phyloP scores from a whole-genome alignment of 768 basidiomycete species.

The Macrocybe gigantea region DNA sequence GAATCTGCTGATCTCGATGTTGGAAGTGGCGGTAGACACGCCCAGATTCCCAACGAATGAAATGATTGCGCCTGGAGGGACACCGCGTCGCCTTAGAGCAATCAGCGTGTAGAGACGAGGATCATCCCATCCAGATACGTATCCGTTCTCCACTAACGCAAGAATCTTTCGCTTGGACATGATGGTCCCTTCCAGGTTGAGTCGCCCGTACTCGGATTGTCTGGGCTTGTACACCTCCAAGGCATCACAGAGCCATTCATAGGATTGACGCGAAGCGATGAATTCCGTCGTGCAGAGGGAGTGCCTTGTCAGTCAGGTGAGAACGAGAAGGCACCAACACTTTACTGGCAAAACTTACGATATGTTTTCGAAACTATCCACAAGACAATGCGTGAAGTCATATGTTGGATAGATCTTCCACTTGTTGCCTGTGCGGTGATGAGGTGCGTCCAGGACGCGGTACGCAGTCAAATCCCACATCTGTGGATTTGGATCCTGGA shows the following conservation, averaged over 20 bases:
- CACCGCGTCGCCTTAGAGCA: conserved; percentile 88
- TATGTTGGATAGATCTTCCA: conserved; percentile 99
- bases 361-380: conserved; percentile 98
- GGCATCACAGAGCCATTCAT: conserved; percentile 98
- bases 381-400: conserved; percentile 97
- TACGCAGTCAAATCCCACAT: conserved; percentile 99
- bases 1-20: conserved; percentile 84
- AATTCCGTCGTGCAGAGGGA: conserved; percentile 97
- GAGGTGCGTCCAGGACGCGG: conserved; percentile 82
- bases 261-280: conserved; percentile 91
- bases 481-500: conserved; percentile 89
- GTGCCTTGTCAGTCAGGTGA: conserved; percentile 51
- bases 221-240: conserved; percentile 96
- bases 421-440: conserved; percentile 88
- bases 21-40: conserved; percentile 79
- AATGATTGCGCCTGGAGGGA: conserved; percentile 94
- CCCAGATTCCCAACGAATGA: conserved; percentile 93
- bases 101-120: conserved; percentile 96
- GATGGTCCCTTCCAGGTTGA: conserved; percentile 90
- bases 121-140: conserved; percentile 95
- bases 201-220: conserved; percentile 94
- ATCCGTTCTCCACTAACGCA: conserved; percentile 75
- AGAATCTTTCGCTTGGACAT: conserved; percentile 96
- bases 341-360: conserved; percentile 58
- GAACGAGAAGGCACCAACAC: neutral